Evolutionary conservation across 306 rosid species (phyloP).

Genomic region (Vicia faba): DNA sequence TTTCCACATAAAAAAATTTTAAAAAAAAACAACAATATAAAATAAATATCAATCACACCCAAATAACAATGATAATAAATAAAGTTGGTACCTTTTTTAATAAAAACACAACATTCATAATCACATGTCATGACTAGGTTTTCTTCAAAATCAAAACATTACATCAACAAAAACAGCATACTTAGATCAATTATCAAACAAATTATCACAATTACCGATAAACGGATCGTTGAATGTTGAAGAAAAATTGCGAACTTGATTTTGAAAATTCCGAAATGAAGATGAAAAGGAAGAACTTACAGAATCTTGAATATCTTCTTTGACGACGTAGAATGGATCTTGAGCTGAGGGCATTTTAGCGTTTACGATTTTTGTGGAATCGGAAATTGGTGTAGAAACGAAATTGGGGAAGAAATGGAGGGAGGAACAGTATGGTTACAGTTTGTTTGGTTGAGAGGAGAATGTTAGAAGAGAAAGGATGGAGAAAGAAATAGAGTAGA

Average conservation of each 20-base stretch:
- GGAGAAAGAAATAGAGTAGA: too few relatives aligned
- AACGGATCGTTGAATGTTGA: not conserved
- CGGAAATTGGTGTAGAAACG: not conserved
- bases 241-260: not conserved
- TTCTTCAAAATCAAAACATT: conserved; percentile 23
- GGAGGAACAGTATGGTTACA: not conserved
- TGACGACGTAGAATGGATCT: conserved; percentile 98
- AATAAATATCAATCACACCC: conserved; percentile 8
- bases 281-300: conserved; percentile 48
- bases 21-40: not conserved
- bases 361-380: not conserved
- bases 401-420: not conserved
- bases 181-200: conserved; percentile 29
- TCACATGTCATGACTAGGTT: not conserved
- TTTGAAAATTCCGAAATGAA: not conserved
- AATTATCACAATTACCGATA: not conserved
- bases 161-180: conserved; percentile 8
- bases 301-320: conserved; percentile 95
- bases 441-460: not conserved
- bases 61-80: conserved; percentile 1
- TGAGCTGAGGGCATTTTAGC: conserved; percentile 86
- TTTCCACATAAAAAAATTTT: conserved; percentile 42
- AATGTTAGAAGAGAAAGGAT: not conserved
- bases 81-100: not conserved
- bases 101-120: too few relatives aligned